Evolutionary conservation across 2,329 filamentous ascomycete genomes (phyloP), one percentile per base, ranked within the genome.

Genomic region (Talaromyces sp.): DNA sequence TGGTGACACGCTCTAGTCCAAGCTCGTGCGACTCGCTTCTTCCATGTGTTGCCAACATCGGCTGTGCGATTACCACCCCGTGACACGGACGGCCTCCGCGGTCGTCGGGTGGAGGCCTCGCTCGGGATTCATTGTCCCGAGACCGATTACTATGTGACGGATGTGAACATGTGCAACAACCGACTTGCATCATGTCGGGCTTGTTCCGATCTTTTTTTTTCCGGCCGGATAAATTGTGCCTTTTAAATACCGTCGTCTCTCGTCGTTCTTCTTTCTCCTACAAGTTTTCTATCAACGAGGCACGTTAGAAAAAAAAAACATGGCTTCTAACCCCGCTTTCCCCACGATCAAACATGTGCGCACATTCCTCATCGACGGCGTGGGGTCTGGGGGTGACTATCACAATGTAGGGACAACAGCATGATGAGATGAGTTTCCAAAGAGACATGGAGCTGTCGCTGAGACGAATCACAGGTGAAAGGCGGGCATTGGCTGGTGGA

Each of bases 401-500:
- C 93, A 97, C 82, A 96, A 97, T 82, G 93, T 96, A 69, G 84
- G 91, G 65, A 32, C 83, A 13, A 32, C 24, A 51, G 50, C 46
- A 27, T 27, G 19, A n/a, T 46, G 17, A 46, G 31, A 53, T 13
- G 13, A 13, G 32, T 27, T 35, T 13, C 14, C 1, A 46, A 59
- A 17, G 29, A 11, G 19, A 35, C 26, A 17, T 51, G 41, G 27
- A 52, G n/a, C 41, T 56, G 46, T 52, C 58, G 13, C 11, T 27
- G n/a, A 7, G 29, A 32, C 10, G n/a, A 21, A 29, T 21, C 14
- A 35, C 51, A 76, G 73, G 74, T 75, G 64, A 79, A 77, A 72
- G 81, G 79, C 53, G 79, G 79, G 32, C 78, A 80, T 75, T 96
- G 92, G 93, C 81, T 97, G 67, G 89, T 97, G 65, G 93, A 96